Base-by-base conservation (phyloP, 805 yeast species). In the Candida cerambycidarum region DNA sequence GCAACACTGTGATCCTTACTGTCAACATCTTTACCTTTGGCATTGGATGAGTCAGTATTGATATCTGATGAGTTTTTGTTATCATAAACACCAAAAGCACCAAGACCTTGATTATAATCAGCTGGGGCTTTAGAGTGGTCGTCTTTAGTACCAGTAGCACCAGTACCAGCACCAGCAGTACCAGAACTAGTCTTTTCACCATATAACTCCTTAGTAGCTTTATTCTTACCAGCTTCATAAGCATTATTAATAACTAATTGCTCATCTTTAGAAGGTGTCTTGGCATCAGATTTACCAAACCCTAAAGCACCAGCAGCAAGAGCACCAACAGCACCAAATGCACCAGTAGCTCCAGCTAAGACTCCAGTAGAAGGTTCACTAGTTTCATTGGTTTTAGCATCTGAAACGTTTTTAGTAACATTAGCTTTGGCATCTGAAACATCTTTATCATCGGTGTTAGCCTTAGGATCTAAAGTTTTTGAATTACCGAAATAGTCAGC, bases 321-420 rank as follows among this genome's bases (percentile, higher is more conserved):
- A 30, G 47, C 41, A 27, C 50, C 50, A 18, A 30, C 48, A 30
- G 48, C 50, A 34, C 62, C 62, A 16, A 57, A 13, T 13, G 59
- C 62, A 16, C 61, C 61, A 13, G 58, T 56, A 17, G 61, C 62
- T 24, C 52, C 48, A 13, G 52, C 53, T 15, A 52, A 33, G 7
- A 50, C 11, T 5, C 57, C 53, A 12, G 54, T 33, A 8, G 43
- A 18, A 12, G 41, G 16, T 13, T 31, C 36, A 16, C 6, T 16
- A 17, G 25, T 38, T 13, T 19, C 32, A 14, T 14, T 19, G 17
- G 3, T 28, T 24, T 28, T 18, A 28, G 10, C n/a, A n/a, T n/a
- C n/a, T n/a, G n/a, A n/a, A n/a, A n/a, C n/a, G n/a, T n/a, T 14
- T 3, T 37, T 13, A 18, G 24, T 5, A 16, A 11, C 25, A 7